Evolutionary conservation across 768 basidiomycete genomes (phyloP), one percentile per base, ranked within the genome.

Genomic region (Omphalotus guepiniiformis): DNA sequence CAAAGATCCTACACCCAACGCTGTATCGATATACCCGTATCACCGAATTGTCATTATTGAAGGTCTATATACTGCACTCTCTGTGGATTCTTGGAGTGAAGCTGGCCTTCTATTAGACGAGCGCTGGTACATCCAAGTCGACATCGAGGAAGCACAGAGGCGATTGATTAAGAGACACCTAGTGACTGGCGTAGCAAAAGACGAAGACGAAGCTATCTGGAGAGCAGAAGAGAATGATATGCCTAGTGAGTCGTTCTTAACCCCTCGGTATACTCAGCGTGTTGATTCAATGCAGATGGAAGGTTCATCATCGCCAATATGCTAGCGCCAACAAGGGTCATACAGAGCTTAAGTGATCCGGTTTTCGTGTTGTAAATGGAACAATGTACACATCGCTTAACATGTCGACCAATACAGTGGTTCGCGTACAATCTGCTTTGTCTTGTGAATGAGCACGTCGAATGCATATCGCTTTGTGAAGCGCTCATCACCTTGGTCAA

Each of bases 41-140:
- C 85, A 94, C 56, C 81, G 88, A 11, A 78, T 97, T 45, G 74
- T 96, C 35, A 62, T 97, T 50, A 78, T 97, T 52, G 94, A 97
- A 65, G 93, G 94, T 0, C 66, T 96, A n/a, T 96, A 97, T 63
- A 75, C 82, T 2, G 80, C 91, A 55, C 75, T 96, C 23, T 71
- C 79, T n/a, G 65, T 82, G 19, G 67, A 77, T 0, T 84, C 86
- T 0, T 96, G 94, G 94, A 62, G 58, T 1, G 72, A 76, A 12
- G 88, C 83, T 1, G 78, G 80, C 0, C 59, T 66, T 15, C 57
- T 79, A 45, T 69, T 94, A 49, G 88, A 95, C 58, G 87, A 93
- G 57, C 71, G 88, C 8, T 88, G 89, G 77, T 85, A 81, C 67
- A 64, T 96, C 23, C 67, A 80, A 9, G 67, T 85, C 9, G 78